phyloP scores from a whole-genome alignment of 2,329 filamentous ascomycete species.

The Chaetomiaceae sp. region DNA sequence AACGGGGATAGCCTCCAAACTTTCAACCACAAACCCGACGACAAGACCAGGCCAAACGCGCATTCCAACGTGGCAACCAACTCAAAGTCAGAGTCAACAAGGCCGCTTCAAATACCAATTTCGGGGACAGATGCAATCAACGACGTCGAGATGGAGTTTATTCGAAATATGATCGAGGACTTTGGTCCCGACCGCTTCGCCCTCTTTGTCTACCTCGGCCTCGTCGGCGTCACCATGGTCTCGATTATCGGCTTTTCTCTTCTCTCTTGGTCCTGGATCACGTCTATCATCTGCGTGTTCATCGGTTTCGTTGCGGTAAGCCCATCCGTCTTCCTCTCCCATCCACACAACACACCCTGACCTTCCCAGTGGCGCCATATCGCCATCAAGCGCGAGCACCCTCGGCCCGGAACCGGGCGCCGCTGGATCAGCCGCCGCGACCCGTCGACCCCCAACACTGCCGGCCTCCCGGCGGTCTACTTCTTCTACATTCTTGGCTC shows the following conservation, averaged over 20 bases:
- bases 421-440: conserved; percentile 6
- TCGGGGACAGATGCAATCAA: neutral
- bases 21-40: conserved; percentile 1
- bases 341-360: neutral
- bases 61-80: neutral
- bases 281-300: conserved; percentile 9
- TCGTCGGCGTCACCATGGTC: neutral
- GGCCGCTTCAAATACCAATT: neutral
- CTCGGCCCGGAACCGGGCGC: neutral
- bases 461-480: conserved; percentile 40
- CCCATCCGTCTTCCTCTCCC: neutral
- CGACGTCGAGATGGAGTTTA: conserved; percentile 1
- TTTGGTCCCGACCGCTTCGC: conserved; percentile 14
- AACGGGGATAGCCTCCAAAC: neutral
- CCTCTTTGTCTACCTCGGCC: conserved; percentile 13
- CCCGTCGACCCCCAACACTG: conserved; percentile 11
- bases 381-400: conserved; percentile 9
- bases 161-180: conserved; percentile 5
- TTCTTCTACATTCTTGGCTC: conserved; percentile 82
- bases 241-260: conserved; percentile 5
- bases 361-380: conserved; percentile 19
- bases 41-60: conserved; percentile 7
- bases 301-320: conserved; percentile 16
- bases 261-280: conserved; percentile 19
- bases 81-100: neutral